Evolutionary conservation across 2,329 filamentous ascomycete genomes (phyloP).

Genomic region (Elsinoe arachidis): DNA sequence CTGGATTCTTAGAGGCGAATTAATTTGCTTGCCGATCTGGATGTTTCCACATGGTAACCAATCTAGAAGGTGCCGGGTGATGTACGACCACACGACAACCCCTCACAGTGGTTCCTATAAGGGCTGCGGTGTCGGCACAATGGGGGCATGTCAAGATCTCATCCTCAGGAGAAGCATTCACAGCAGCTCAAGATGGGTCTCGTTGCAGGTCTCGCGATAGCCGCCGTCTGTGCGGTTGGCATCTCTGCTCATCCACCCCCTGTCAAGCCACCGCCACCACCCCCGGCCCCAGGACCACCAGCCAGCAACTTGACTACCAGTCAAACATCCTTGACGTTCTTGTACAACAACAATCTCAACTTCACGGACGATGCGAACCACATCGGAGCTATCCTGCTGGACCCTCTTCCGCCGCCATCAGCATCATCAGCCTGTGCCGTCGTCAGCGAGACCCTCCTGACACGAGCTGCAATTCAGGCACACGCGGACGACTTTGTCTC

Average conservation of each 20-base stretch:
- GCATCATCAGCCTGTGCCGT: slow-evolving; percentile 38
- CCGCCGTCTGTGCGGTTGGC: neutral
- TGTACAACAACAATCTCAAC: slow-evolving; percentile 50
- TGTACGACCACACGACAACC: neutral
- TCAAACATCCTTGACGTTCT: slow-evolving; percentile 39
- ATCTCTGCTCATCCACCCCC: neutral
- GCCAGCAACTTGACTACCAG: neutral
- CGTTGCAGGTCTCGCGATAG: neutral
- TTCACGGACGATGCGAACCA: slow-evolving; percentile 45
- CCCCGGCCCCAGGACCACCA: neutral
- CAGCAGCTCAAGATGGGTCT: neutral
- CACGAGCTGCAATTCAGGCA: slow-evolving; percentile 33
- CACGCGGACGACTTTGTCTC: slow-evolving; percentile 39
- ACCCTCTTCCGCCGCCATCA: slow-evolving; percentile 31
- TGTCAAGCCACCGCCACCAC: no score
- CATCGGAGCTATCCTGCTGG: slow-evolving; percentile 43
- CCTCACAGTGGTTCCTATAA: neutral
- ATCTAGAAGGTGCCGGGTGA: slow-evolving; percentile 1
- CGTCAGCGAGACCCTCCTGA: slow-evolving; percentile 41
- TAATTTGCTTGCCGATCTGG: slow-evolving; percentile 7
- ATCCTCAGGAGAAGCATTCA: neutral
- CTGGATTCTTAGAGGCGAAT: neutral
- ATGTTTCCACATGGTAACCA: neutral
- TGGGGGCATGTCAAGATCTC: neutral
- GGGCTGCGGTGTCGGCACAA: neutral